Conservation (phyloP, 305 asterid species). For the Solanum chacoense region DNA sequence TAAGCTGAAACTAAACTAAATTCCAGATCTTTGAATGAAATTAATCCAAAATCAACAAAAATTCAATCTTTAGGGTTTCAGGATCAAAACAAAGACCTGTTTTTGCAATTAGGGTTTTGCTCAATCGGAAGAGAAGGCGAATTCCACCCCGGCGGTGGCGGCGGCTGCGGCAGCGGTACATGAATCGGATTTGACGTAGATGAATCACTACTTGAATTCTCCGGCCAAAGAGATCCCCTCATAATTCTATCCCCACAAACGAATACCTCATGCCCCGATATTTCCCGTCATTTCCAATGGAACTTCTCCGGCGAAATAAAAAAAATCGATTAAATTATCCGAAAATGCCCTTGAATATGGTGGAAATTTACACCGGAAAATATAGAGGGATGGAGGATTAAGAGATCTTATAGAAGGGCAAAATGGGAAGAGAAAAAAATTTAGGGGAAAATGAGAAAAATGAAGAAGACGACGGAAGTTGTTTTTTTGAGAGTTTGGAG, state of each 20-base stretch:
- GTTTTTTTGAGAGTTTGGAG: background rate
- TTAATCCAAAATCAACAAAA: background rate
- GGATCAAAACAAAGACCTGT: background rate
- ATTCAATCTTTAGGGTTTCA: background rate
- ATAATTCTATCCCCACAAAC: background rate
- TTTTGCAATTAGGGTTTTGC: background rate
- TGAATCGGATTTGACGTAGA: background rate
- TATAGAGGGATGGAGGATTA: background rate
- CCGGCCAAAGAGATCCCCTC: constrained; percentile 8
- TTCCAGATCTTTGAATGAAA: constrained; percentile 3
- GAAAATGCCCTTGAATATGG: background rate
- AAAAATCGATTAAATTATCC: background rate
- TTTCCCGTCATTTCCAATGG: background rate
- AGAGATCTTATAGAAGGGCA: background rate
- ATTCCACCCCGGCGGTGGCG: background rate
- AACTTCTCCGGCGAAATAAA: background rate
- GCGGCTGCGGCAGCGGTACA: background rate
- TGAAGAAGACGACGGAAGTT: background rate
- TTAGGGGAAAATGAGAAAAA: background rate
- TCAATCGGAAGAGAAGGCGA: background rate
- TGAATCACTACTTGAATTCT: constrained; percentile 1
- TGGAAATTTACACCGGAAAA: background rate
- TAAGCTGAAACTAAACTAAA: background rate
- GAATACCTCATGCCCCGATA: constrained; percentile 3
- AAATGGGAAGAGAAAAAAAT: background rate